Base-by-base conservation (phyloP, 2,329 filamentous ascomycete genomes). In the Scleromitrula shiraiana region DNA sequence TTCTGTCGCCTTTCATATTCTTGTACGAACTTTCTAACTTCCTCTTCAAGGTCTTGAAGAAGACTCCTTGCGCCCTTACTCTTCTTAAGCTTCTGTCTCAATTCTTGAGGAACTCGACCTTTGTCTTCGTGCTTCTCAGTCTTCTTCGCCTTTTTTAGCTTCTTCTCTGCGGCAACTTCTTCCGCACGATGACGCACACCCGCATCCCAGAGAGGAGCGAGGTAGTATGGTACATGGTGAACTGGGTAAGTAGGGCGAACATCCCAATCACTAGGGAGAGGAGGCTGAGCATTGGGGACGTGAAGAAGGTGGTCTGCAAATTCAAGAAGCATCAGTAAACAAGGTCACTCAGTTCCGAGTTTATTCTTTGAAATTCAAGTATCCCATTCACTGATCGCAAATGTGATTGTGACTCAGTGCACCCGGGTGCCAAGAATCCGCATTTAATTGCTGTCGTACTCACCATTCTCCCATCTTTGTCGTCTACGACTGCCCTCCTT, bases 391-490 rank as follows among this genome's bases (percentile, higher is more conserved):
- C 33, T 47, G 44, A 41, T 15, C 14, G 35, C 4, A 27, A 22
- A 22, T 42, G 45, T n/a, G 24, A 23, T 15, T n/a, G 36, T 35
- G 29, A 33, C 41, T 14, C 20, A 47, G 22, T 29, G 10, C 20
- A 22, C 14, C 15, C 42, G 10, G 4, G 15, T 38, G 17, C 27
- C n/a, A 41, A 23, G 45, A 26, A 20, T 20, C 14, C 19, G 37
- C 24, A 17, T 27, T 6, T 22, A 12, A 12, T 32, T 47, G 15
- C 22, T 30, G 53, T 37, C 15, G 41, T 32, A 61, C 68, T 56
- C 75, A 94, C 88, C 87, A 67, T 97, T 98, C 72, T 98, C 93
- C 89, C 90, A 97, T 48, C 91, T 77, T 59, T 91, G 83, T 41
- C 91, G 76, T 60, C 91, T 82, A 29, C 91, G 78, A 59, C 81